Evolutionary conservation across 2,329 filamentous ascomycete species (phyloP).

Genomic region (Seiridium unicorne): DNA sequence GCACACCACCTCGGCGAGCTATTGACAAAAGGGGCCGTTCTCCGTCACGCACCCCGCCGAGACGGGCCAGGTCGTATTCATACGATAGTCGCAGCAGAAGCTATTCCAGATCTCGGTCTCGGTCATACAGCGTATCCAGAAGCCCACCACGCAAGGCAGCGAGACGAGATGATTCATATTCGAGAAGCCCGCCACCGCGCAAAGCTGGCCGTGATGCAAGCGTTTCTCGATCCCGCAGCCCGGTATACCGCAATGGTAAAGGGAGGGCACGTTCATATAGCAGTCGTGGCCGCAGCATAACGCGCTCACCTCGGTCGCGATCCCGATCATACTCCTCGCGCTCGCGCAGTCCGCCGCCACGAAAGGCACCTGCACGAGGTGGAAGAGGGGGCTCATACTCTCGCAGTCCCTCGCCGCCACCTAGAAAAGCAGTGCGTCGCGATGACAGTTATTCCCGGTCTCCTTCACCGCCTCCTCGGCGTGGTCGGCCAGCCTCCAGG

Average conservation of each 20-base stretch:
- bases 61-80: constrained; percentile 28
- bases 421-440: constrained; percentile 1
- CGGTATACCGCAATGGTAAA: background rate
- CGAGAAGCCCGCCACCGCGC: constrained; percentile 18
- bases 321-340: constrained; percentile 13
- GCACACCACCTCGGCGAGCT: constrained; percentile 34
- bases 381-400: constrained; percentile 18
- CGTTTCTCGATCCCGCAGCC: constrained; percentile 18
- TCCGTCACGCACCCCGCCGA: constrained; percentile 29
- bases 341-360: constrained; percentile 16
- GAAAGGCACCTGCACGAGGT: constrained; percentile 12
- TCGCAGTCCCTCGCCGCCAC: constrained; percentile 15
- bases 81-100: constrained; percentile 26
- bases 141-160: constrained; percentile 23
- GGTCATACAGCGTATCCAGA: constrained; percentile 23
- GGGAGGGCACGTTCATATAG: constrained; percentile 14
- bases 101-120: constrained; percentile 38
- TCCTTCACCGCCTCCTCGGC: constrained; percentile 8
- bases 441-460: constrained; percentile 10
- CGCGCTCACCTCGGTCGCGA: constrained; percentile 18
- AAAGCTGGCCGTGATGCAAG: constrained; percentile 17
- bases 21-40: constrained; percentile 36
- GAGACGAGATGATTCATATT: constrained; percentile 20
- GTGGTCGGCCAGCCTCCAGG: constrained; percentile 9
- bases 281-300: constrained; percentile 8